phyloP scores from a whole-genome alignment of 176 grass and related monocot genomes.

The Urochloa ruziziensis region DNA sequence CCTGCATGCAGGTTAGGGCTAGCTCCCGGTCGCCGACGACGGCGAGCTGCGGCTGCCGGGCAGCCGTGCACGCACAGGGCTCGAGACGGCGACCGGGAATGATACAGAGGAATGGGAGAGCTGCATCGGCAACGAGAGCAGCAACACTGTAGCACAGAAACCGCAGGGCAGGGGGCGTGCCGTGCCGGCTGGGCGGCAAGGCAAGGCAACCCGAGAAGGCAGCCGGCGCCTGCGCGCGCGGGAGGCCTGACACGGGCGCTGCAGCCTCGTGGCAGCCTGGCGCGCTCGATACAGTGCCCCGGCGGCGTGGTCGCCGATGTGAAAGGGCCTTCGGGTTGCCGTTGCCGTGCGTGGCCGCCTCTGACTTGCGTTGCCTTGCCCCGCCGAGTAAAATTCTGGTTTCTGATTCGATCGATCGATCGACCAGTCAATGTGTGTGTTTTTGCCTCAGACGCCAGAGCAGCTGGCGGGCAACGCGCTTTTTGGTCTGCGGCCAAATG shows the following conservation, averaged over 20 bases:
- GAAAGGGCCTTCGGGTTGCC: neutral
- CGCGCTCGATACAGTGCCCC: neutral
- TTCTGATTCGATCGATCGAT: neutral
- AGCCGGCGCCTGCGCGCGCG: neutral
- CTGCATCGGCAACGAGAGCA: neutral
- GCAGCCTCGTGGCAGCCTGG: neutral
- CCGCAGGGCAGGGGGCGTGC: neutral
- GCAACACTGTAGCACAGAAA: neutral
- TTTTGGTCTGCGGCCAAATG: neutral
- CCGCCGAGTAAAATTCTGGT: neutral
- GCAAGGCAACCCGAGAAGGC: slow-evolving; percentile 28
- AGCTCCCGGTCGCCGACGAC: neutral
- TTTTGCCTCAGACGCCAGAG: neutral
- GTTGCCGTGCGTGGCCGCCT: neutral
- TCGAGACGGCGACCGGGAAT: slow-evolving; percentile 24
- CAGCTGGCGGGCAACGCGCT: neutral
- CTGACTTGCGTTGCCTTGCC: neutral
- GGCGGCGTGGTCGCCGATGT: slow-evolving; percentile 12
- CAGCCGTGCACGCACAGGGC: slow-evolving; percentile 15
- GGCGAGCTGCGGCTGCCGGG: neutral
- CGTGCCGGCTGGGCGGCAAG: neutral
- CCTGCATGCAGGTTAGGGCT: no score
- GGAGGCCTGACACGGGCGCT: neutral
- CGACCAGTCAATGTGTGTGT: neutral
- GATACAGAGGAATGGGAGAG: neutral